These are phyloP conservation scores for Lactarius deliciosus DNA, from an alignment of 768 basidiomycete species.

Conservation along the genomic window DNA sequence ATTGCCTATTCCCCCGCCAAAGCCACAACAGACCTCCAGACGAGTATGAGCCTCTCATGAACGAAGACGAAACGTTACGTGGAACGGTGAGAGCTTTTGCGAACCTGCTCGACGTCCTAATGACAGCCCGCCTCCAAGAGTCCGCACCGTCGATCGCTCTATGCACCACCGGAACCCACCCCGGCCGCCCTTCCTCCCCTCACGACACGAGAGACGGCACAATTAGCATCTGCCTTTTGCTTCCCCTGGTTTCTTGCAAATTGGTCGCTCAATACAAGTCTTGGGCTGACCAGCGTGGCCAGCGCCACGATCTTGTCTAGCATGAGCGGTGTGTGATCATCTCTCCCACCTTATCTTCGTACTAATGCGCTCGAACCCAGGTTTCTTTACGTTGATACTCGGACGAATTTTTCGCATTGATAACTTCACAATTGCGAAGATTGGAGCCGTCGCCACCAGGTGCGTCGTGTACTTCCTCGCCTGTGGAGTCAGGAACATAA, in stretches of 20 bases:
- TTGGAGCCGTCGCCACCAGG: conserved; percentile 79
- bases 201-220: conserved; percentile 67
- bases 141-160: conserved; percentile 7
- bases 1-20: conserved; percentile 9
- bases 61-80: conserved; percentile 28
- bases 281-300: conserved; percentile 90
- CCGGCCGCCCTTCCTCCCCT: conserved; percentile 41
- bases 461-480: conserved; percentile 36
- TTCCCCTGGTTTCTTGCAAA: conserved; percentile 94
- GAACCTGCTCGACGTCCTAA: neutral
- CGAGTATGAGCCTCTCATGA: conserved; percentile 35
- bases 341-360: neutral
- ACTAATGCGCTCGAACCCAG: conserved; percentile 40
- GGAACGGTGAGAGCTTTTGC: conserved; percentile 18
- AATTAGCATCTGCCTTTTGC: conserved; percentile 78
- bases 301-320: conserved; percentile 88
- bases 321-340: conserved; percentile 69
- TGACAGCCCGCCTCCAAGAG: conserved; percentile 4
- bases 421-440: conserved; percentile 65
- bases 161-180: conserved; percentile 15
- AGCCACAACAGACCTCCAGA: conserved; percentile 24
- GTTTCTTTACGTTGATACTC: conserved; percentile 89
- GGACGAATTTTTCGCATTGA: conserved; percentile 86
- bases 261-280: conserved; percentile 81
- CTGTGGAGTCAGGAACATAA: neutral